Evolutionary conservation across 148 eudicot genomes (phyloP), one percentile per base, ranked within the genome.

Genomic region (Camellia granthamiana): DNA sequence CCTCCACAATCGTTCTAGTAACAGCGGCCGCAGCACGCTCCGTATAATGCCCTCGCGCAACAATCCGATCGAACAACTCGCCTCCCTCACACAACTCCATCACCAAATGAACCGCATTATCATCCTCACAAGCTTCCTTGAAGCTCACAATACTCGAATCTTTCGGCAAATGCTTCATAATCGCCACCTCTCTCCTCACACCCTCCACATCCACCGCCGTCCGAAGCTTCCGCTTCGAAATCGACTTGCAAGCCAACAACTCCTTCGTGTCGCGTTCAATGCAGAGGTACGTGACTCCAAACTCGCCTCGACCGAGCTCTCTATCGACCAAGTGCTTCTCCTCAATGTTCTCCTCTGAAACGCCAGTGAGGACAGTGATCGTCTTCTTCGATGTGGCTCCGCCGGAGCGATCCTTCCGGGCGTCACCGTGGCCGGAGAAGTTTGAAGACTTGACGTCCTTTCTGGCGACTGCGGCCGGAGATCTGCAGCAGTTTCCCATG

Each of bases 31-130:
- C 97, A 0, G 92, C 97, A 8, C 97, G 63, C 81, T 93, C 97
- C 9, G 93, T 90, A 13, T 93, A 93, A 89, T 90, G 93, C 44
- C 97, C 97, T 12, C 91, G 66, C 0, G 95, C 95, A 56, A 93
- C 97, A 67, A 93, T 93, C 87, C 95, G 85, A 82, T 93, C 97
- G 76, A 93, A 93, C 51, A 91, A 84, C 90, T 93, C 97, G 14
- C 97, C 97, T 0, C 97, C 97, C 62, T 93, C 97, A 42, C 97
- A 93, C 71, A 93, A 61, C 87, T 93, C 97, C 97, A 93, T 93
- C 11, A 93, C 95, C 85, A 93, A 83, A 89, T 93, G 95, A 59
- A 93, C 97, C 0, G 92, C 95, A 85, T 81, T 87, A 23, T 93
- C 97, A 58, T 93, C 97, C 92, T 93, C 97, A 70, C 93, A 91